Conservation (phyloP, 2,329 filamentous ascomycete species). For the Zymoseptoria crescenta region DNA sequence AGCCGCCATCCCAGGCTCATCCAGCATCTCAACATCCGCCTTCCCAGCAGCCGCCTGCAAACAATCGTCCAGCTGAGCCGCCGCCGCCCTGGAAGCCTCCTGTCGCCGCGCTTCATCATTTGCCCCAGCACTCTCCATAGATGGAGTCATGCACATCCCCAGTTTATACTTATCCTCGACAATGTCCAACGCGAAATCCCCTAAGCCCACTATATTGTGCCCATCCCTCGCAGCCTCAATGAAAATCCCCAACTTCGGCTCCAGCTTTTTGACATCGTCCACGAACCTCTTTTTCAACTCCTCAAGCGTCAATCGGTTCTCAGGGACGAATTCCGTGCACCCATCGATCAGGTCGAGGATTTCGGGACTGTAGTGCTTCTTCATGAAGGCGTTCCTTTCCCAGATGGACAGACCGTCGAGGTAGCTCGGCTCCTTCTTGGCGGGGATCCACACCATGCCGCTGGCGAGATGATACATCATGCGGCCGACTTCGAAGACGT, state of each 20-base stretch:
- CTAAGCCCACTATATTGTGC: not conserved
- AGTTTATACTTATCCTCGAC: not conserved
- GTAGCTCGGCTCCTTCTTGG: not conserved
- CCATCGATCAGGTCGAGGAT: slow-evolving; percentile 5
- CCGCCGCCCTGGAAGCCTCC: too few species aligned
- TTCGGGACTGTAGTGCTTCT: not conserved
- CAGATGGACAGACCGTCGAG: not conserved
- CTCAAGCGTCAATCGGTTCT: slow-evolving; percentile 3
- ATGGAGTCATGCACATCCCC: not conserved
- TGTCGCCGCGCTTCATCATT: not conserved
- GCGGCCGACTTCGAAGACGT: slow-evolving; percentile 1
- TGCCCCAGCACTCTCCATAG: not conserved
- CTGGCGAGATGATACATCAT: not conserved
- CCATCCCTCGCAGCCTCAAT: not conserved
- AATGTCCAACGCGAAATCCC: not conserved
- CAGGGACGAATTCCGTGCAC: slow-evolving; percentile 5
- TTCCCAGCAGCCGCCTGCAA: not conserved
- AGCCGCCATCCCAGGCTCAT: not conserved
- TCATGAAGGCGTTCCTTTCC: not conserved
- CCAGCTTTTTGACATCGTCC: not conserved
- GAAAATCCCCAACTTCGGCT: not conserved
- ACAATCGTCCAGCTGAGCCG: not conserved
- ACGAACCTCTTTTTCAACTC: not conserved
- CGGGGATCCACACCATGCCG: not conserved
- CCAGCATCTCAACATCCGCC: not conserved